Conservation (phyloP, 495 filamentous ascomycete genomes). For the Aspergillus diversus region DNA sequence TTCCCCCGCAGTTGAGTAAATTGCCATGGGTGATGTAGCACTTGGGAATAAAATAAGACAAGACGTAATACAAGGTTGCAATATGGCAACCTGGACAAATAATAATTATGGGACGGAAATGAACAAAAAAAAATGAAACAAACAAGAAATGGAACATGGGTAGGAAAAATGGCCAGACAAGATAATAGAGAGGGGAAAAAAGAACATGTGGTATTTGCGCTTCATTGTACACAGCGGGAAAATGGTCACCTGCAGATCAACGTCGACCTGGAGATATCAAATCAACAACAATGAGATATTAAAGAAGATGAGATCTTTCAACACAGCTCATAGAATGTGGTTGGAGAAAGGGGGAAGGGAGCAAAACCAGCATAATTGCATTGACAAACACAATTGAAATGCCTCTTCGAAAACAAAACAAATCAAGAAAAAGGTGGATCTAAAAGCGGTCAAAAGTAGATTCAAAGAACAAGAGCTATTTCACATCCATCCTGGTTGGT, state of each 20-base stretch:
- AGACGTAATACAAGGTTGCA: conserved; percentile 6
- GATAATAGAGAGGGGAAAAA: conserved; percentile 28
- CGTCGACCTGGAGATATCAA: conserved; percentile 23
- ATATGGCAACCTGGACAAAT: conserved; percentile 4
- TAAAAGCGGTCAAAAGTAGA: conserved; percentile 27
- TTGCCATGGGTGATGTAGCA: conserved; percentile 12
- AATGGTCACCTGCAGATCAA: conserved; percentile 29
- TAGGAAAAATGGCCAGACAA: conserved; percentile 17
- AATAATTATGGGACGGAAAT: conserved; percentile 17
- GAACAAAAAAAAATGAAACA: conserved; percentile 25
- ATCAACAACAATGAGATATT: conserved; percentile 28
- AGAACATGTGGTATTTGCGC: conserved; percentile 50
- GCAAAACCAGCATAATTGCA: conserved; percentile 4
- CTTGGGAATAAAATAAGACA: conserved; percentile 3
- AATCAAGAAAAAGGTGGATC: conserved; percentile 13
- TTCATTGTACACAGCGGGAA: conserved; percentile 49
- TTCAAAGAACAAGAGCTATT: conserved; percentile 19
- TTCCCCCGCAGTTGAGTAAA: conserved; percentile 15
- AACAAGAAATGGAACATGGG: conserved; percentile 29
- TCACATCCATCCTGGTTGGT: conserved; percentile 7
- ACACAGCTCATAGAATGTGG: conserved; percentile 5
- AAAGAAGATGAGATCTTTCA: conserved; percentile 19
- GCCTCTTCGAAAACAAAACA: conserved; percentile 8
- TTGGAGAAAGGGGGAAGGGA: conserved; percentile 14
- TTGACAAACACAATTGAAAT: conserved; percentile 4